These are phyloP conservation scores for Nicotiana sylvestris DNA, from an alignment of 257 asterid genomes.

Conservation along the genomic window DNA sequence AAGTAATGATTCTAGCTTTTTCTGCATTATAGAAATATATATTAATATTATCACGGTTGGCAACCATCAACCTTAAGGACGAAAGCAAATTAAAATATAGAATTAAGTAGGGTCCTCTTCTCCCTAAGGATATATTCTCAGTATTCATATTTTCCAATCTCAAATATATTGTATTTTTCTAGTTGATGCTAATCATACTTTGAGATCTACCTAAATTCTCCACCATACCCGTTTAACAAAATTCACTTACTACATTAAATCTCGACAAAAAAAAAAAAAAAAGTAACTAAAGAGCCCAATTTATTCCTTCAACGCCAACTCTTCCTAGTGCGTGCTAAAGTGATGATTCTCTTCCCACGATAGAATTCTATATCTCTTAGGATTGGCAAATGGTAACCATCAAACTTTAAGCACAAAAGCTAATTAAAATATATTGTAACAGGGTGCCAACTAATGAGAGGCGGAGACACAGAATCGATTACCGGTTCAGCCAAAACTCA, in stretches of 20 bases:
- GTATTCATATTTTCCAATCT: neutral
- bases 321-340: constrained; percentile 1
- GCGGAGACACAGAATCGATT: too few relatives aligned
- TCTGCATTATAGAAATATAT: neutral
- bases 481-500: too few relatives aligned
- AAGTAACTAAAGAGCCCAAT: neutral
- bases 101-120: neutral
- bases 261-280: neutral
- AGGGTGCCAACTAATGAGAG: too few relatives aligned
- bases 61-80: neutral
- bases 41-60: neutral
- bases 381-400: neutral
- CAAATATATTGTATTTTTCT: neutral
- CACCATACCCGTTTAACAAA: neutral
- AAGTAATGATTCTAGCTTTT: neutral
- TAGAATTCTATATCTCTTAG: neutral
- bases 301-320: neutral
- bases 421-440: neutral
- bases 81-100: neutral
- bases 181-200: neutral
- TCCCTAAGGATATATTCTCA: neutral
- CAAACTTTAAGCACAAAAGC: neutral
- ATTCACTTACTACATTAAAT: neutral
- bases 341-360: neutral
- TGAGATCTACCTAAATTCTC: constrained; percentile 6